These are phyloP conservation scores for Botrytis sinoallii DNA, from an alignment of 2,329 filamentous ascomycete species.

Conservation along the genomic window DNA sequence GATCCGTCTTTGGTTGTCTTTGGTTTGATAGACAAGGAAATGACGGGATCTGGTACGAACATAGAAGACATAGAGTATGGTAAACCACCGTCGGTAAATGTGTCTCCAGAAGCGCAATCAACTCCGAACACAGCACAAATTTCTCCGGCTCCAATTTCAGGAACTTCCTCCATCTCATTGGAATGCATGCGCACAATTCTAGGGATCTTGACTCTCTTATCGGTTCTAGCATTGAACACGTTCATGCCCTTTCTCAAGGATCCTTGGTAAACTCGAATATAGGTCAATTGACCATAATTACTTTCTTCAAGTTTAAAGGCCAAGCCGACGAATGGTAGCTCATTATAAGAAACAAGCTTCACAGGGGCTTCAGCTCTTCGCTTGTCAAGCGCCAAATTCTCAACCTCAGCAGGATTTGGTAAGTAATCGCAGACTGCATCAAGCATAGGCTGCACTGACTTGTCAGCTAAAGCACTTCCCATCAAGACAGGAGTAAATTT, in stretches of 20 bases:
- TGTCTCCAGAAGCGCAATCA: constrained; percentile 95
- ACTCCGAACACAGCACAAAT: constrained; percentile 98
- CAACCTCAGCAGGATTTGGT: constrained; percentile 84
- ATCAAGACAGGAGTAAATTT: constrained; percentile 96
- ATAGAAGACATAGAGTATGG: constrained; percentile 97
- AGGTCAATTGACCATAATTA: constrained; percentile 96
- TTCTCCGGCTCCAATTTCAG: constrained; percentile 89
- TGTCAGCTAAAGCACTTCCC: constrained; percentile 93
- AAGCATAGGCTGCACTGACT: constrained; percentile 92
- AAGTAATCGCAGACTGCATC: constrained; percentile 96
- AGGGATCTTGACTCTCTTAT: constrained; percentile 95
- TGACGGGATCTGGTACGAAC: constrained; percentile 97
- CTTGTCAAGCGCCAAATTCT: constrained; percentile 85
- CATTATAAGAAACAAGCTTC: constrained; percentile 88
- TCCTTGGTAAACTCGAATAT: constrained; percentile 97
- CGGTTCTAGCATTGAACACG: constrained; percentile 88
- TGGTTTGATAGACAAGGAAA: constrained; percentile 94
- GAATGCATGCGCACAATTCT: constrained; percentile 99
- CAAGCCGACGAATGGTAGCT: constrained; percentile 87
- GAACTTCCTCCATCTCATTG: constrained; percentile 97
- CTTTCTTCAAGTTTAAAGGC: constrained; percentile 99
- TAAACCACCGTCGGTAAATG: constrained; percentile 89
- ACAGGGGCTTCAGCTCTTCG: constrained; percentile 75
- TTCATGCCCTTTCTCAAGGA: constrained; percentile 82
- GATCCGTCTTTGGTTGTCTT: constrained; percentile 88